Conservation (phyloP, 768 basidiomycete species). For the Paxillus ammoniavirescens region DNA sequence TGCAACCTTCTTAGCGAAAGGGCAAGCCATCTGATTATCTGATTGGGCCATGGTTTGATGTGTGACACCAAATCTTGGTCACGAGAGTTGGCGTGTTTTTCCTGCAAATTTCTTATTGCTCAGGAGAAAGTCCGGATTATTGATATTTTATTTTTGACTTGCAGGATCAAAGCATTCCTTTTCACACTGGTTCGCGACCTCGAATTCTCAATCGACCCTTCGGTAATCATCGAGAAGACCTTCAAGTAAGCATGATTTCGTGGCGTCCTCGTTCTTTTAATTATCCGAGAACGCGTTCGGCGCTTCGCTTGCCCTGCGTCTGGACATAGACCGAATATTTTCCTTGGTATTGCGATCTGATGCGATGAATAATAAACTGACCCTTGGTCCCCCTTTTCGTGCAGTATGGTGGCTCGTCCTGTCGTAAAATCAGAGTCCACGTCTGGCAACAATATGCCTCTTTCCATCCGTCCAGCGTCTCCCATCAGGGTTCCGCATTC, state of each 20-base stretch:
- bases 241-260: slow-evolving; percentile 47
- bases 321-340: slow-evolving; percentile 11
- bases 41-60: slow-evolving; percentile 5
- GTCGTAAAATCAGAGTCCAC: slow-evolving; percentile 54
- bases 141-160: slow-evolving; percentile 23
- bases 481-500: slow-evolving; percentile 7
- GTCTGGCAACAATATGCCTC: slow-evolving; percentile 60
- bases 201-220: slow-evolving; percentile 50
- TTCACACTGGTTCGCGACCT: slow-evolving; percentile 57
- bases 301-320: slow-evolving; percentile 16
- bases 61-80: background rate
- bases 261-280: slow-evolving; percentile 21
- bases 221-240: slow-evolving; percentile 58
- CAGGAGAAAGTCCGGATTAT: background rate
- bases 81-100: background rate
- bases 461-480: slow-evolving; percentile 41
- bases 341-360: slow-evolving; percentile 10
- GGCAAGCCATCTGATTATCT: background rate
- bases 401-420: slow-evolving; percentile 54
- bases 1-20: slow-evolving; percentile 5
- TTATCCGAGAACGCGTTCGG: slow-evolving; percentile 16
- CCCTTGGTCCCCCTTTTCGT: slow-evolving; percentile 6
- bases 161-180: slow-evolving; percentile 62
- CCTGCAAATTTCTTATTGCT: background rate
- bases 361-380: slow-evolving; percentile 14